Conservation (phyloP, 352 stramenopile genomes). For the Phytophthora foliorum region DNA sequence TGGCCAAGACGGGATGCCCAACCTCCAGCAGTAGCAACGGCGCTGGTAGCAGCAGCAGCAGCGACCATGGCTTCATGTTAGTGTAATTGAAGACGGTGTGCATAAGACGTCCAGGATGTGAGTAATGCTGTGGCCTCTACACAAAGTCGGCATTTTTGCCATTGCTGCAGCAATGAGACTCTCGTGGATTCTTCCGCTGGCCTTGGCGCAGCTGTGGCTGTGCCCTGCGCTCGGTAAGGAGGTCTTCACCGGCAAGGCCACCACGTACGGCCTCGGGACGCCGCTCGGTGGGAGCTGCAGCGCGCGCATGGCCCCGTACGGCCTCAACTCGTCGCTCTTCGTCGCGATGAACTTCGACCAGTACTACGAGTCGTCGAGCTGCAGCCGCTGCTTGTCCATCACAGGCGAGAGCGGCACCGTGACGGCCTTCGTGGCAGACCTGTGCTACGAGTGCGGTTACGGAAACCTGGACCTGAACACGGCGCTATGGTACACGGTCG, state of each 20-base stretch:
- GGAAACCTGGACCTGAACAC: slow-evolving; percentile 76
- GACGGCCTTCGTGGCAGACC: slow-evolving; percentile 62
- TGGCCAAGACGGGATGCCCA: slow-evolving; percentile 24
- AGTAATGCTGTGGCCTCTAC: too few species aligned
- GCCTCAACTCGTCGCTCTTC: slow-evolving; percentile 55
- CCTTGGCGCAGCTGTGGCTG: slow-evolving; percentile 18
- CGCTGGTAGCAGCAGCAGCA: slow-evolving; percentile 9
- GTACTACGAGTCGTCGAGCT: slow-evolving; percentile 62
- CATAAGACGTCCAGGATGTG: not conserved
- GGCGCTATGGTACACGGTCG: slow-evolving; percentile 60
- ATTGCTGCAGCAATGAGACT: not conserved
- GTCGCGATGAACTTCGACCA: slow-evolving; percentile 75
- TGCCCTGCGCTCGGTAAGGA: slow-evolving; percentile 32
- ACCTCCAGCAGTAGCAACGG: slow-evolving; percentile 3
- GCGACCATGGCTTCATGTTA: slow-evolving; percentile 44
- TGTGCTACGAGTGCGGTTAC: slow-evolving; percentile 73
- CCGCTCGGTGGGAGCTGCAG: slow-evolving; percentile 63
- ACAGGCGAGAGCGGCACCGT: slow-evolving; percentile 55
- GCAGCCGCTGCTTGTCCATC: slow-evolving; percentile 66
- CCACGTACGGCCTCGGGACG: slow-evolving; percentile 58
- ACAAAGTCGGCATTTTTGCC: slow-evolving; percentile 2
- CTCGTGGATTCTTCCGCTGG: not conserved
- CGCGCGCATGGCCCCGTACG: slow-evolving; percentile 52
- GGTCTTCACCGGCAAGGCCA: slow-evolving; percentile 56
- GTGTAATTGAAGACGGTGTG: slow-evolving; percentile 23